Evolutionary conservation across 108 stramenopile species (phyloP).

Genomic region (Skeletonema costatum): DNA sequence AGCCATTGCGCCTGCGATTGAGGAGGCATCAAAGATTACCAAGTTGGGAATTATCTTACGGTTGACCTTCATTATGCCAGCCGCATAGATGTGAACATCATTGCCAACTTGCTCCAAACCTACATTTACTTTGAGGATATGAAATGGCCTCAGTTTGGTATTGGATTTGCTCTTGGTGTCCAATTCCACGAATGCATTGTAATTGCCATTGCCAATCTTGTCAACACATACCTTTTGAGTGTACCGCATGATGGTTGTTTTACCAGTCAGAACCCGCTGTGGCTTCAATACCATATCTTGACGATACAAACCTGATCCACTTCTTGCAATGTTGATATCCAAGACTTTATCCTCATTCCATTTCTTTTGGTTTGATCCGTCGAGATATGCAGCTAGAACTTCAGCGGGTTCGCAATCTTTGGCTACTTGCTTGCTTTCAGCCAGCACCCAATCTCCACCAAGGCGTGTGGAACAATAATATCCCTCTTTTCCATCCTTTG

Average conservation of each 20-base stretch:
- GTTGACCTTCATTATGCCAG: slow-evolving; percentile 58
- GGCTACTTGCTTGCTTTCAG: slow-evolving; percentile 56
- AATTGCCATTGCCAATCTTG: slow-evolving; percentile 48
- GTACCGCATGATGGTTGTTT: slow-evolving; percentile 57
- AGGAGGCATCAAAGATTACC: slow-evolving; percentile 55
- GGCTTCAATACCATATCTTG: slow-evolving; percentile 56
- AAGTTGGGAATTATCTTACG: slow-evolving; percentile 57
- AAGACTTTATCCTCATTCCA: slow-evolving; percentile 56
- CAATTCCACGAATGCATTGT: slow-evolving; percentile 44
- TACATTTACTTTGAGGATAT: slow-evolving; percentile 54
- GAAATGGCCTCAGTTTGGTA: slow-evolving; percentile 52
- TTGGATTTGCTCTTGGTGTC: slow-evolving; percentile 25
- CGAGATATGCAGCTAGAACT: slow-evolving; percentile 54
- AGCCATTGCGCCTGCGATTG: slow-evolving; percentile 57
- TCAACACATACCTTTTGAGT: slow-evolving; percentile 52
- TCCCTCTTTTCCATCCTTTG: slow-evolving; percentile 48
- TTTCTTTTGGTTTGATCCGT: slow-evolving; percentile 51
- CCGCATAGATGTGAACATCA: slow-evolving; percentile 56
- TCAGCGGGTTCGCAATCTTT: slow-evolving; percentile 43
- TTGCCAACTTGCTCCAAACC: slow-evolving; percentile 46
- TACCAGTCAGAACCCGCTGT: slow-evolving; percentile 52
- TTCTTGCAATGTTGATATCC: slow-evolving; percentile 30
- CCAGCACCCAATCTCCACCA: slow-evolving; percentile 60
- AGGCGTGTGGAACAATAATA: slow-evolving; percentile 49
- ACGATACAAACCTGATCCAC: slow-evolving; percentile 29